phyloP scores from a whole-genome alignment of 2,329 filamentous ascomycete species.

The Dactylellina cionopaga region DNA sequence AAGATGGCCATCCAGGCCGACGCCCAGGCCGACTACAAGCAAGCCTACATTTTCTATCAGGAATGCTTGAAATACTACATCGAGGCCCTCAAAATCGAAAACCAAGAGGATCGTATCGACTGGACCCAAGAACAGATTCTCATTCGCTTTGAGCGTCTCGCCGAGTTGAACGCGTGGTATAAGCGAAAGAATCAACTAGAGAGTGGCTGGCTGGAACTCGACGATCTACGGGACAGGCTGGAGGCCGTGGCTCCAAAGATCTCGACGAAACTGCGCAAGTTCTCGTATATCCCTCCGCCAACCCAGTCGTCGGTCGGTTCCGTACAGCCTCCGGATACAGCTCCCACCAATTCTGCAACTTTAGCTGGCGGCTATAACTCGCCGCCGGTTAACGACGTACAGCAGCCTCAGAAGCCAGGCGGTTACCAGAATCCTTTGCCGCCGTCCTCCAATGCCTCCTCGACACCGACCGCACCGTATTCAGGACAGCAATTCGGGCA shows the following conservation, averaged over 20 bases:
- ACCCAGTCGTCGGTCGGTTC: slow-evolving; percentile 5
- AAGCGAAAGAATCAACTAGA: slow-evolving; percentile 46
- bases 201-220: slow-evolving; percentile 42
- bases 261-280: slow-evolving; percentile 49
- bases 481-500: slow-evolving; percentile 12
- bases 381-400: slow-evolving; percentile 20
- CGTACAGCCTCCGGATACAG: slow-evolving; percentile 33
- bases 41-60: slow-evolving; percentile 46
- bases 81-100: slow-evolving; percentile 37
- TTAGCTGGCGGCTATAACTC: slow-evolving; percentile 25
- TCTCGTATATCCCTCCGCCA: slow-evolving; percentile 20
- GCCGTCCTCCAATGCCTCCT: slow-evolving; percentile 25
- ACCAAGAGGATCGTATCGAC: slow-evolving; percentile 44
- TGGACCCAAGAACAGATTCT: slow-evolving; percentile 49
- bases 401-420: slow-evolving; percentile 15
- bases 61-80: slow-evolving; percentile 44
- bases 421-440: slow-evolving; percentile 23
- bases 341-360: slow-evolving; percentile 6
- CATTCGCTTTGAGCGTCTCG: slow-evolving; percentile 50
- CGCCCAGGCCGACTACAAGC: slow-evolving; percentile 43
- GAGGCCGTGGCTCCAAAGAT: slow-evolving; percentile 49
- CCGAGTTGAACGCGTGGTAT: slow-evolving; percentile 51
- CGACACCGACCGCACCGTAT: slow-evolving; percentile 22
- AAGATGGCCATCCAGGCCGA: slow-evolving; percentile 51
- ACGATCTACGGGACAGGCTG: slow-evolving; percentile 43